phyloP scores from a whole-genome alignment of 148 eudicot genomes.

The Silene conica region DNA sequence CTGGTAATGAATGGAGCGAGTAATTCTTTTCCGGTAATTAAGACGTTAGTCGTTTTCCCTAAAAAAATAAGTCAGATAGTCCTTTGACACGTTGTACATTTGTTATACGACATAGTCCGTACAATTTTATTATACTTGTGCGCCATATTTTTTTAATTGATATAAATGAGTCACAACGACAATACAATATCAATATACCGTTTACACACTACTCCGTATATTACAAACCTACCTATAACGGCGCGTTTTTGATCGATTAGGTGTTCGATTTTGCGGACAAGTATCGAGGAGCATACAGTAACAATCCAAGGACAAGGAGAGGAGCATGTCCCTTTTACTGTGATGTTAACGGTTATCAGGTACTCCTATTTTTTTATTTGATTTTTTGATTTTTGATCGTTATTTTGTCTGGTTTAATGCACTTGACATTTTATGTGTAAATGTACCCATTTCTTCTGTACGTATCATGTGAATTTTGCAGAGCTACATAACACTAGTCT shows the following conservation, averaged over 20 bases:
- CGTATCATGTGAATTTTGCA: not conserved
- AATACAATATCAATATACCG: no score
- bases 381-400: not conserved
- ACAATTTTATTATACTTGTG: no score
- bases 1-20: no score
- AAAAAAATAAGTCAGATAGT: no score
- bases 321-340: conserved; percentile 93
- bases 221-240: no score
- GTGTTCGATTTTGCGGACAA: conserved; percentile 90
- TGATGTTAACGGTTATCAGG: conserved; percentile 86
- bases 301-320: conserved; percentile 53
- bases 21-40: no score
- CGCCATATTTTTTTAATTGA: no score
- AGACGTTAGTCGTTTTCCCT: no score
- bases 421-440: not conserved
- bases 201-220: no score
- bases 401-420: not conserved
- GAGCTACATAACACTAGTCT: not conserved
- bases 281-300: conserved; percentile 90
- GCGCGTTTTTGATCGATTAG: conserved; percentile 24
- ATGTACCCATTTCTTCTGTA: not conserved
- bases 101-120: no score
- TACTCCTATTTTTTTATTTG: not conserved
- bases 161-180: no score
- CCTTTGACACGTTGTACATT: no score